phyloP scores from a whole-genome alignment of 2,329 filamentous ascomycete genomes.

The Hypoxylon sp. region DNA sequence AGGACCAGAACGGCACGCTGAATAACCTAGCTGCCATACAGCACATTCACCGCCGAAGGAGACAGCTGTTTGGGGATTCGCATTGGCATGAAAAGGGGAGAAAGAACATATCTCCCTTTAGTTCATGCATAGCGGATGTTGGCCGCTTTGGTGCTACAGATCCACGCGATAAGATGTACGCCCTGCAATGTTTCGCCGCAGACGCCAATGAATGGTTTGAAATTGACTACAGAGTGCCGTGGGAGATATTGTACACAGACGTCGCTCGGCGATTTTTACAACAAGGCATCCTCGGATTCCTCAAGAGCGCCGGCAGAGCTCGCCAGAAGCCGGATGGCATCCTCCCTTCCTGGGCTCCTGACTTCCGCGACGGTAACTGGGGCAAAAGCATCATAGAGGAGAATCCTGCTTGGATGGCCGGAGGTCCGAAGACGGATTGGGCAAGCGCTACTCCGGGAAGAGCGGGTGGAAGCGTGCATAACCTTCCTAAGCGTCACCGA shows the following conservation, averaged over 20 bases:
- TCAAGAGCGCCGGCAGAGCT: constrained; percentile 41
- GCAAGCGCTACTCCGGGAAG: constrained; percentile 1
- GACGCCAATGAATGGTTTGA: constrained; percentile 45
- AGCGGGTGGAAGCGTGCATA: constrained; percentile 12
- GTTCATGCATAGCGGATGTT: constrained; percentile 9
- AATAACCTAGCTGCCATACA: constrained; percentile 44
- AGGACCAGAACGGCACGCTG: constrained; percentile 30
- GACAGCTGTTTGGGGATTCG: constrained; percentile 29
- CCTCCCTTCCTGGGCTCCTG: constrained; percentile 47
- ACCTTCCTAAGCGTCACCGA: constrained; percentile 25
- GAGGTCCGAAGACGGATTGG: constrained; percentile 9
- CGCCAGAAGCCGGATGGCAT: constrained; percentile 36
- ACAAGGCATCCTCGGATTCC: constrained; percentile 37
- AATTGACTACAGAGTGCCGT: constrained; percentile 46
- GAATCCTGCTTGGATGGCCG: constrained; percentile 29
- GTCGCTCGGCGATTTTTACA: constrained; percentile 42
- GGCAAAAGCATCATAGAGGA: constrained; percentile 14
- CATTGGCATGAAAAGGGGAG: constrained; percentile 17
- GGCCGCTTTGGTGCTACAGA: constrained; percentile 47
- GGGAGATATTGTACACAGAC: constrained; percentile 45
- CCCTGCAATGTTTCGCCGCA: constrained; percentile 43
- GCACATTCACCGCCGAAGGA: constrained; percentile 44
- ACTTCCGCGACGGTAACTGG: constrained; percentile 29
- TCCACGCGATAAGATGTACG: constrained; percentile 46
- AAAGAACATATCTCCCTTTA: neutral